These are phyloP conservation scores for Coprinopsis sp. DNA, from an alignment of 768 basidiomycete species.

Conservation along the genomic window DNA sequence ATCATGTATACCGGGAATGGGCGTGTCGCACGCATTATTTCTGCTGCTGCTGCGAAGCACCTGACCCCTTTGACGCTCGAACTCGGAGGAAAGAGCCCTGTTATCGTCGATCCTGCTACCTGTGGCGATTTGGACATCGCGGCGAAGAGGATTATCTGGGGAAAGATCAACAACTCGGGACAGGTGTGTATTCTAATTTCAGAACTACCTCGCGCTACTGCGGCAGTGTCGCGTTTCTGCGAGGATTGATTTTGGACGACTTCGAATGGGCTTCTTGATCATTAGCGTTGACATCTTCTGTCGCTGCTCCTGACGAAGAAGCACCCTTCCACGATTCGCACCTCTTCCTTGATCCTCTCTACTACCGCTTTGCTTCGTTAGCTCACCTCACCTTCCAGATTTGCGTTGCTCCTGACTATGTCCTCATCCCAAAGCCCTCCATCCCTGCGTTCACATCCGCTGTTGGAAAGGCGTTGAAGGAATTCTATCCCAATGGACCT, in stretches of 20 bases:
- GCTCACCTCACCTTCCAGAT: conserved; percentile 38
- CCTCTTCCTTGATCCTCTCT: too few species aligned
- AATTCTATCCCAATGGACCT: conserved; percentile 54
- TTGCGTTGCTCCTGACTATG: conserved; percentile 55
- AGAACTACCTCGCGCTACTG: not conserved
- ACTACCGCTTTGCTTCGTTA: too few species aligned
- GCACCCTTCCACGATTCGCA: too few species aligned
- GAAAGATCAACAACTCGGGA: conserved; percentile 61
- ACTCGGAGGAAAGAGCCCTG: conserved; percentile 49
- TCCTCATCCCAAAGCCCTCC: conserved; percentile 33
- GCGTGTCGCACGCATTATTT: conserved; percentile 43
- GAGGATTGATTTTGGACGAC: too few species aligned
- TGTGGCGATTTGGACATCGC: conserved; percentile 31
- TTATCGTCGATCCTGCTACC: conserved; percentile 31
- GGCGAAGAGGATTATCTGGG: conserved; percentile 64
- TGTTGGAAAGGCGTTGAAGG: conserved; percentile 36
- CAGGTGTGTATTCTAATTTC: conserved; percentile 35
- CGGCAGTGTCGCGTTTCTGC: too few species aligned
- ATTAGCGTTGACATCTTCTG: too few species aligned
- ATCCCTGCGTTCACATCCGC: conserved; percentile 45
- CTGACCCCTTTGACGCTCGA: conserved; percentile 55
- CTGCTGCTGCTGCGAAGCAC: conserved; percentile 48
- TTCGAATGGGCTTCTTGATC: too few species aligned
- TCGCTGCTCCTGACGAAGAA: too few species aligned
- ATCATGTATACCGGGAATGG: conserved; percentile 47